Evolutionary conservation across 192 early-diverging fungal genomes (phyloP).

Genomic region (Mortierella antarctica): DNA sequence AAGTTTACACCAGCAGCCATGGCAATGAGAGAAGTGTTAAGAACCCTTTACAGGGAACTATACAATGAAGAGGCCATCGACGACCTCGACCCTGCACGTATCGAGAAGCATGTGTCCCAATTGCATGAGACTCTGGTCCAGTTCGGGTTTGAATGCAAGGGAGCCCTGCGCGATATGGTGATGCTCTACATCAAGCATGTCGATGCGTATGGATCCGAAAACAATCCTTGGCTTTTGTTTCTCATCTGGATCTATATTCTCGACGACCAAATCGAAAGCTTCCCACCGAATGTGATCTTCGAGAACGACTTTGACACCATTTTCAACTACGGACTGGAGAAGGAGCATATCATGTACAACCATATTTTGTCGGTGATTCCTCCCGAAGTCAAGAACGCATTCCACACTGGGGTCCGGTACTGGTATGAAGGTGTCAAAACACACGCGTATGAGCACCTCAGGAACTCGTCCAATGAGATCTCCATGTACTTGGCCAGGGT

Average conservation of each 20-base stretch:
- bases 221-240: neutral
- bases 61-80: too few relatives aligned
- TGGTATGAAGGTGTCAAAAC: too few relatives aligned
- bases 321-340: neutral
- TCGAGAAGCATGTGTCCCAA: too few relatives aligned
- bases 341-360: neutral
- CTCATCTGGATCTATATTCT: slow-evolving; percentile 4
- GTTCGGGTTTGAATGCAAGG: too few relatives aligned
- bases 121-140: too few relatives aligned
- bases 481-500: too few relatives aligned
- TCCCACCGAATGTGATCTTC: neutral
- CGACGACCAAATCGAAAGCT: slow-evolving; percentile 1
- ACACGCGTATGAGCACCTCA: too few relatives aligned
- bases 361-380: neutral
- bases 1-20: too few relatives aligned
- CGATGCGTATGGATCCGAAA: neutral
- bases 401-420: neutral
- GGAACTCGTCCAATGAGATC: too few relatives aligned
- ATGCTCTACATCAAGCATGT: slow-evolving; percentile 2
- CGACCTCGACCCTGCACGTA: too few relatives aligned
- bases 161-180: neutral
- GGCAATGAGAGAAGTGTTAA: too few relatives aligned
- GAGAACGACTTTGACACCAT: neutral
- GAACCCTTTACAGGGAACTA: too few relatives aligned
- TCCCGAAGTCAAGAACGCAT: neutral